Percentiles rank a stretch among this genome's conserved stretches.
These are phyloP conservation scores for Globisporangium megalacanthum DNA, from an alignment of 352 stramenopile species.

Conservation along the genomic window DNA sequence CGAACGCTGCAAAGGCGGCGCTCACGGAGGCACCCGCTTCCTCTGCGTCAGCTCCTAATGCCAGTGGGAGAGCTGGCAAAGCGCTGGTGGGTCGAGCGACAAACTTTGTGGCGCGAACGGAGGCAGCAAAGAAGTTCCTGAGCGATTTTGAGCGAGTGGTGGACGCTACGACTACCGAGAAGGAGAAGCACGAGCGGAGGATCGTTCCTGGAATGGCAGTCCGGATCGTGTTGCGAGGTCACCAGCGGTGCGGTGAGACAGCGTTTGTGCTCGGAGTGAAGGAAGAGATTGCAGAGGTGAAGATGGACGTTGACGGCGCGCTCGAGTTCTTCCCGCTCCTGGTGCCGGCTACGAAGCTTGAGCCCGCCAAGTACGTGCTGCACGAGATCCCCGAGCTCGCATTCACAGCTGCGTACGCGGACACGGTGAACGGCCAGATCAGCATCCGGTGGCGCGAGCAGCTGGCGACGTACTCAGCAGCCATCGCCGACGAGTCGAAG, in stretches of 20 bases:
- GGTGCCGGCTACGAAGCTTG: constrained; percentile 49
- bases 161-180: constrained; percentile 26
- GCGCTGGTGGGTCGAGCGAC: constrained; percentile 1
- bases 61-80: neutral
- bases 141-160: constrained; percentile 59
- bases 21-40: constrained; percentile 9
- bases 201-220: constrained; percentile 53
- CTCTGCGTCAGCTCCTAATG: neutral
- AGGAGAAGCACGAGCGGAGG: constrained; percentile 27
- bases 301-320: constrained; percentile 72
- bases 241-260: constrained; percentile 73
- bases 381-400: constrained; percentile 53
- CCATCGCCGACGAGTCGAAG: constrained; percentile 61
- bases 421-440: constrained; percentile 33
- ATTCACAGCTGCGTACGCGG: constrained; percentile 45
- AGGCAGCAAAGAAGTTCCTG: constrained; percentile 52
- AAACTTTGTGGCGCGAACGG: constrained; percentile 31
- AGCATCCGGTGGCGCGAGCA: constrained; percentile 42
- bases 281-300: constrained; percentile 66
- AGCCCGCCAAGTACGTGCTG: constrained; percentile 49
- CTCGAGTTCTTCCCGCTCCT: constrained; percentile 77
- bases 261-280: constrained; percentile 60
- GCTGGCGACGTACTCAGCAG: constrained; percentile 55
- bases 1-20: constrained; percentile 21
- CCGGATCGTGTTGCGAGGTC: constrained; percentile 65